Evolutionary conservation across 2,329 filamentous ascomycete genomes (phyloP), one percentile per base, ranked within the genome.

Genomic region (Fusarium abutilonis): DNA sequence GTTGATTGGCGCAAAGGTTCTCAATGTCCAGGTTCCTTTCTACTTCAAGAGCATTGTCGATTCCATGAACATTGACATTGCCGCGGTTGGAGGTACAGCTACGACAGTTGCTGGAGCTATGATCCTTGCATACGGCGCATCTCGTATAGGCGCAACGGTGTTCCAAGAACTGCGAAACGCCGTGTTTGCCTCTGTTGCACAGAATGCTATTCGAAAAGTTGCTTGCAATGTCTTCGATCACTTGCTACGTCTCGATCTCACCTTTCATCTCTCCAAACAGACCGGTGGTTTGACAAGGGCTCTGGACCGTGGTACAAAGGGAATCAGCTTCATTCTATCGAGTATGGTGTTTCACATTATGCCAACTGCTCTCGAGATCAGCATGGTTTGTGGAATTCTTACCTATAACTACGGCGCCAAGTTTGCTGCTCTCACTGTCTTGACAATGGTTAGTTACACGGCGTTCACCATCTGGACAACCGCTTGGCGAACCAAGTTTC

Each of bases 41-140:
- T 99, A 97, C 82, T 99, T 99, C 82, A 98, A 98, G 82, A 93
- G 81, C 76, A 98, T 99, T 64, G 92, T 99, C 38, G 96, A 99
- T 76, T 88, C 92, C 17, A 97, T 99, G 92, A 99, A 99, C 75
- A 86, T 99, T 67, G 95, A 99, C 76, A 89, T 97, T 73, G 85
- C 86, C n/a, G 84, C 89, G 14, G 79, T 91, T 6, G 94, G 93
- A n/a, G 93, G 93, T 8, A 97, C 93, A 0, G 93, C 92, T 26
- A 91, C 89, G 48, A 93, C 92, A 0, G 89, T 97, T 8, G 95
- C 93, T 10, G 94, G 95, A 4, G 90, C 91, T 55, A 93, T 97
- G 86, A 95, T 99, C 52, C 79, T 99, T 66, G 95, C 92, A 54
- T 97, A 99, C 76, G 95, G 95, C 56, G 86, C 88, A 9, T 92